Conservation (phyloP, 768 basidiomycete genomes). For the Clavulina sp. region DNA sequence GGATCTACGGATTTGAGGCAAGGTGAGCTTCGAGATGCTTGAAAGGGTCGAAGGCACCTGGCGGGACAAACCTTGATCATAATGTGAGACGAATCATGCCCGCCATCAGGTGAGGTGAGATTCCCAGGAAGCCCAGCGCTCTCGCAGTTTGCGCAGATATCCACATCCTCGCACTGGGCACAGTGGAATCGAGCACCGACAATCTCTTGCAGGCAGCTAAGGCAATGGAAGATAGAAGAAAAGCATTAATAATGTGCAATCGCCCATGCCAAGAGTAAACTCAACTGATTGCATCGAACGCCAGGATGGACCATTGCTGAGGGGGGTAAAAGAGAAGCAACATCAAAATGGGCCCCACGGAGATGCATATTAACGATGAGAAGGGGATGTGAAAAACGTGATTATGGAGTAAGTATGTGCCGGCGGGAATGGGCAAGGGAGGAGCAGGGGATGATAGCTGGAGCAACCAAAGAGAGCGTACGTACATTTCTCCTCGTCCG, state of each 20-base stretch:
- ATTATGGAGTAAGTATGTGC: too few species aligned
- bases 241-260: background rate
- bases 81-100: conserved; percentile 73
- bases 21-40: background rate
- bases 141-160: conserved; percentile 79
- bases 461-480: background rate
- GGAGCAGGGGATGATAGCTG: too few species aligned
- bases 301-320: conserved; percentile 39
- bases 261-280: background rate
- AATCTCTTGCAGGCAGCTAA: conserved; percentile 74
- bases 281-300: conserved; percentile 70
- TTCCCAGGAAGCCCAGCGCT: conserved; percentile 74
- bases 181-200: conserved; percentile 88
- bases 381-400: too few species aligned
- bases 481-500: conserved; percentile 10
- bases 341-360: too few species aligned
- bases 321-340: conserved; percentile 32
- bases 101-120: conserved; percentile 55
- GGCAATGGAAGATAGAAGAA: conserved; percentile 1
- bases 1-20: conserved; percentile 39
- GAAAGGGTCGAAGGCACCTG: conserved; percentile 5
- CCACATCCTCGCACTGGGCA: conserved; percentile 67
- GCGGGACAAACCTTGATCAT: conserved; percentile 61
- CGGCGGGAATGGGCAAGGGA: too few species aligned
- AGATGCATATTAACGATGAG: too few species aligned